These are phyloP conservation scores for Carpinus fangiana DNA, from an alignment of 306 rosid species.

Conservation along the genomic window DNA sequence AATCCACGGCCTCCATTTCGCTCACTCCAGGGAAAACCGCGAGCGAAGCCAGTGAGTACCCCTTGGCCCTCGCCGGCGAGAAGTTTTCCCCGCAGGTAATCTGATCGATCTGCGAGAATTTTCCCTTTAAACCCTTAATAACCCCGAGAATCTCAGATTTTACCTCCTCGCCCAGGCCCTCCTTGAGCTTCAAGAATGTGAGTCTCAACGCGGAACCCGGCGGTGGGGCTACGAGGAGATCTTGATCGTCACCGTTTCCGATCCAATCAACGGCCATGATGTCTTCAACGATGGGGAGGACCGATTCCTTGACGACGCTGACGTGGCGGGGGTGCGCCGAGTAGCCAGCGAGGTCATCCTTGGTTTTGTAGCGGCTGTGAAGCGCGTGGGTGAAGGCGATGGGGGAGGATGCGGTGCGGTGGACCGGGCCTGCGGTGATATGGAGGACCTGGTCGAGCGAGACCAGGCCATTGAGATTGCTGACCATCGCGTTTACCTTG, in stretches of 20 bases:
- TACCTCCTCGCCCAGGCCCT: constrained; percentile 29
- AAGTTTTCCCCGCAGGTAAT: constrained; percentile 67
- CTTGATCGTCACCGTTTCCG: constrained; percentile 31
- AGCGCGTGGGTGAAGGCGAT: constrained; percentile 77
- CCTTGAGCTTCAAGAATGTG: constrained; percentile 75
- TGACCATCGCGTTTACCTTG: constrained; percentile 56
- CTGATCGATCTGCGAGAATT: constrained; percentile 52
- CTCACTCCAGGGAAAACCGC: constrained; percentile 49
- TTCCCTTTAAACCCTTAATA: constrained; percentile 48
- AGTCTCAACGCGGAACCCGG: constrained; percentile 61
- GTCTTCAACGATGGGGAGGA: constrained; percentile 73
- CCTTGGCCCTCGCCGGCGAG: constrained; percentile 91
- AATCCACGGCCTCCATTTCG: constrained; percentile 58
- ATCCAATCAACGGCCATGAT: constrained; percentile 94
- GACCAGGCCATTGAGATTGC: constrained; percentile 46
- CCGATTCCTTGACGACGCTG: constrained; percentile 60
- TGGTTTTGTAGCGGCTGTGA: constrained; percentile 73
- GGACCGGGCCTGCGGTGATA: constrained; percentile 64
- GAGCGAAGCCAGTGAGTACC: constrained; percentile 72
- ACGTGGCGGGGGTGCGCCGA: constrained; percentile 64
- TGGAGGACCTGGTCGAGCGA: constrained; percentile 66
- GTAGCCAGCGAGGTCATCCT: constrained; percentile 57
- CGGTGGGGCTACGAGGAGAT: constrained; percentile 19
- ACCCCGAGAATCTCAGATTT: constrained; percentile 54
- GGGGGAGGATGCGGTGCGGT: constrained; percentile 62